phyloP scores from a whole-genome alignment of 306 rosid genomes.

The Prunus davidiana region DNA sequence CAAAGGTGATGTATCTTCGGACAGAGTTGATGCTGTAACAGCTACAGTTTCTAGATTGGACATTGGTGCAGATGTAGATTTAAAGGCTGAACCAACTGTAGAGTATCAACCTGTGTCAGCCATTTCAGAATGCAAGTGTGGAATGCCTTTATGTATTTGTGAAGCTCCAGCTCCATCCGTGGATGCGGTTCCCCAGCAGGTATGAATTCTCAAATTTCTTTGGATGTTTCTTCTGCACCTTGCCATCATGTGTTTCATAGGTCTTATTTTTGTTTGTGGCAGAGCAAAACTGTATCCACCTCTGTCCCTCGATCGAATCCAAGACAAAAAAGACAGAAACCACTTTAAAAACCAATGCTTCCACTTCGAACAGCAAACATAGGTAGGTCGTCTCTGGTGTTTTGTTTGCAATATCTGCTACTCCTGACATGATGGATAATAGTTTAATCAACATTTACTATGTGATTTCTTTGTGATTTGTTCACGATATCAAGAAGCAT shows the following conservation, averaged over 20 bases:
- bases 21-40: conserved; percentile 46
- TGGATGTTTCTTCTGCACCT: not conserved
- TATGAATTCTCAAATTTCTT: conserved; percentile 31
- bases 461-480: not conserved
- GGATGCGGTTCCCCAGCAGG: conserved; percentile 46
- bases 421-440: conserved; percentile 18
- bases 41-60: conserved; percentile 62
- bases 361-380: conserved; percentile 72
- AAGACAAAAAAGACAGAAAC: conserved; percentile 69
- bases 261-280: conserved; percentile 25
- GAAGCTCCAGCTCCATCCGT: conserved; percentile 65
- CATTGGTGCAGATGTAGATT: conserved; percentile 41
- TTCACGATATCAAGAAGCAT: not conserved
- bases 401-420: conserved; percentile 8
- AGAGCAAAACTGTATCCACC: conserved; percentile 46
- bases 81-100: conserved; percentile 36
- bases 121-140: conserved; percentile 75
- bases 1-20: conserved; percentile 36
- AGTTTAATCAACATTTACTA: not conserved
- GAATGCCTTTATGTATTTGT: conserved; percentile 99
- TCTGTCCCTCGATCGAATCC: conserved; percentile 52
- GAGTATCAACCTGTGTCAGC: conserved; percentile 34
- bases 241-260: conserved; percentile 14
- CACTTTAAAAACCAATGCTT: conserved; percentile 53
- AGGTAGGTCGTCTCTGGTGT: conserved; percentile 44